These are phyloP conservation scores for Teratosphaeria epicoccoides DNA, from an alignment of 2,329 filamentous ascomycete species.

Conservation along the genomic window DNA sequence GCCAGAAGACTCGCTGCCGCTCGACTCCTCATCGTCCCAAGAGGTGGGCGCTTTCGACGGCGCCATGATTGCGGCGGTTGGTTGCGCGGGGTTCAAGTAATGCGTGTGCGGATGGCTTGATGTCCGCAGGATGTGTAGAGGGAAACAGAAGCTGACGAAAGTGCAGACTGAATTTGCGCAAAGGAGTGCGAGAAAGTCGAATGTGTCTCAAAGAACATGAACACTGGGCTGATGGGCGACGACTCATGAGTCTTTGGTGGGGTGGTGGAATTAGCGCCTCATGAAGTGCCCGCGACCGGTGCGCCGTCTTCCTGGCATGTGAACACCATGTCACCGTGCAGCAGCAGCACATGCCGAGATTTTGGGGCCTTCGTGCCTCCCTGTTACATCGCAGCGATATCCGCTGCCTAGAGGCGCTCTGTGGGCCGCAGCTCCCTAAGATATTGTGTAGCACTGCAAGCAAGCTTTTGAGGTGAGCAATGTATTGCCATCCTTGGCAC, in stretches of 20 bases:
- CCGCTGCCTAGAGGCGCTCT: no score
- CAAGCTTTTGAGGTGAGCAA: no score
- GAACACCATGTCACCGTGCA: neutral
- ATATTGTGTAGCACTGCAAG: no score
- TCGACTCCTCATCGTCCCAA: slow-evolving; percentile 44
- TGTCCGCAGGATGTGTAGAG: neutral
- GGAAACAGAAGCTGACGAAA: neutral
- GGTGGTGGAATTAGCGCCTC: neutral
- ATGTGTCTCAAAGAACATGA: neutral
- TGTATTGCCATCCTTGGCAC: no score
- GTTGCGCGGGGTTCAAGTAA: neutral
- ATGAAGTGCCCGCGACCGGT: neutral
- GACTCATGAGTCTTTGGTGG: neutral
- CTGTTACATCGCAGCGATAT: neutral
- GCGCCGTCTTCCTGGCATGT: neutral
- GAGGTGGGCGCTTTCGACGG: slow-evolving; percentile 18
- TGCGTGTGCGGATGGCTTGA: neutral
- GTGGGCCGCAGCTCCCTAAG: no score
- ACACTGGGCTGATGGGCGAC: neutral
- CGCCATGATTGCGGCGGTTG: slow-evolving; percentile 23
- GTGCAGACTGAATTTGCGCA: neutral
- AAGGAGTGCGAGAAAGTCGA: neutral
- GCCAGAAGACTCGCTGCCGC: slow-evolving; percentile 32
- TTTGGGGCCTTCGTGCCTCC: no score
- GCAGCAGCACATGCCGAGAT: neutral